Evolutionary conservation across 768 basidiomycete species (phyloP).

Genomic region (Pleurotus platypus): DNA sequence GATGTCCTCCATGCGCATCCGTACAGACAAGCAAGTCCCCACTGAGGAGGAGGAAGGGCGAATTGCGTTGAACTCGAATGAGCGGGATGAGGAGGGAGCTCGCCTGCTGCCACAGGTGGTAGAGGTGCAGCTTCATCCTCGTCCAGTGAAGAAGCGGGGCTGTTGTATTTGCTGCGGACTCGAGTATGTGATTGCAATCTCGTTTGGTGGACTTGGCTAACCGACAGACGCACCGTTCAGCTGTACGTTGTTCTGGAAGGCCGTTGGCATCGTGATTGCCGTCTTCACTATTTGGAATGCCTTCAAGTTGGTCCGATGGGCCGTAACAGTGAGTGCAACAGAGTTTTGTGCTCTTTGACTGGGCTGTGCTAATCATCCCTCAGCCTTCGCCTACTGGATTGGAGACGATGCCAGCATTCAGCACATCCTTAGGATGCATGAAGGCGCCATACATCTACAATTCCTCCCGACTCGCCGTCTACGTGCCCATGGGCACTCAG

Average conservation of each 20-base stretch:
- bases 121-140: constrained; percentile 18
- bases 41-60: constrained; percentile 41
- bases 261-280: constrained; percentile 44
- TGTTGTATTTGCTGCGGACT: constrained; percentile 53
- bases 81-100: constrained; percentile 23
- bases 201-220: not conserved
- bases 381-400: constrained; percentile 49
- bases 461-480: constrained; percentile 30
- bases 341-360: not conserved
- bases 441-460: constrained; percentile 43
- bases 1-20: not conserved
- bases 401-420: constrained; percentile 54
- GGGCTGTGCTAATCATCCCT: not conserved
- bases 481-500: constrained; percentile 31
- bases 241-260: constrained; percentile 52
- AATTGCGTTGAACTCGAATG: constrained; percentile 21
- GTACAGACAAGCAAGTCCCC: constrained; percentile 37
- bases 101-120: constrained; percentile 21
- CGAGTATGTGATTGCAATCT: constrained; percentile 29
- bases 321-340: constrained; percentile 35
- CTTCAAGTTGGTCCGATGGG: constrained; percentile 44
- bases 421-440: constrained; percentile 48
- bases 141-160: constrained; percentile 26
- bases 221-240: constrained; percentile 21
- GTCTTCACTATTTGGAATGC: constrained; percentile 37